A percentile compares a stretch with the other conserved stretches of the same genome.
These are phyloP conservation scores for Arctium lappa DNA, from an alignment of 129 eudicot genomes.

Conservation along the genomic window DNA sequence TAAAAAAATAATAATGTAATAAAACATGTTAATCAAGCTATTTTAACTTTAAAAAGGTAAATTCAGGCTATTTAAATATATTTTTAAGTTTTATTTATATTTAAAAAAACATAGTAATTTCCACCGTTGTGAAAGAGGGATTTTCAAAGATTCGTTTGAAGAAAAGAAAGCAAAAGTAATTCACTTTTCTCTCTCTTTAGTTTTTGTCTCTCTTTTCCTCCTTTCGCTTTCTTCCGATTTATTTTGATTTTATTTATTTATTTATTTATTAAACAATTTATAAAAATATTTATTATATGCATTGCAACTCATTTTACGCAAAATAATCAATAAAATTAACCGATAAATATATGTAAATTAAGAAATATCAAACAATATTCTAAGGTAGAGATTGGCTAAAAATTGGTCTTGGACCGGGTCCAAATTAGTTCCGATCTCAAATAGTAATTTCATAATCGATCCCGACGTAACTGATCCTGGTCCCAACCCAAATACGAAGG, in stretches of 20 bases:
- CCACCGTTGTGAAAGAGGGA: slow-evolving; percentile 26
- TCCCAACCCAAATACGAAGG: no score
- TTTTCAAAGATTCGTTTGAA: slow-evolving; percentile 59
- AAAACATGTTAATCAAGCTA: background rate
- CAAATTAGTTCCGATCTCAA: no score
- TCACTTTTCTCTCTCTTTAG: slow-evolving; percentile 32
- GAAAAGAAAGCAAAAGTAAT: slow-evolving; percentile 44
- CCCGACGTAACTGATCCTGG: no score
- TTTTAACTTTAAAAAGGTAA: background rate
- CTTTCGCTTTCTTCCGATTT: slow-evolving; percentile 43
- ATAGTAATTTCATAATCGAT: no score
- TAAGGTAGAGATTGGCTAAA: no score
- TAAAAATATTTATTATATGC: background rate
- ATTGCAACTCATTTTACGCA: background rate
- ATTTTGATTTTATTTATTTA: slow-evolving; percentile 4
- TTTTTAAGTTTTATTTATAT: no score
- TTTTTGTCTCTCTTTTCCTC: slow-evolving; percentile 43
- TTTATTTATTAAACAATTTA: no score
- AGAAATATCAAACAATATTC: no score
- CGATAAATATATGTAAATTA: no score
- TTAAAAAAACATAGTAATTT: background rate
- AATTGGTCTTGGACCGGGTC: no score
- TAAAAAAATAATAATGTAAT: no score
- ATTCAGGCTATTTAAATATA: background rate
- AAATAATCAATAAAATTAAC: no score